Evolutionary conservation across 345 rosid genomes (phyloP), one percentile per base, ranked within the genome.

Genomic region (Brassica carinata): DNA sequence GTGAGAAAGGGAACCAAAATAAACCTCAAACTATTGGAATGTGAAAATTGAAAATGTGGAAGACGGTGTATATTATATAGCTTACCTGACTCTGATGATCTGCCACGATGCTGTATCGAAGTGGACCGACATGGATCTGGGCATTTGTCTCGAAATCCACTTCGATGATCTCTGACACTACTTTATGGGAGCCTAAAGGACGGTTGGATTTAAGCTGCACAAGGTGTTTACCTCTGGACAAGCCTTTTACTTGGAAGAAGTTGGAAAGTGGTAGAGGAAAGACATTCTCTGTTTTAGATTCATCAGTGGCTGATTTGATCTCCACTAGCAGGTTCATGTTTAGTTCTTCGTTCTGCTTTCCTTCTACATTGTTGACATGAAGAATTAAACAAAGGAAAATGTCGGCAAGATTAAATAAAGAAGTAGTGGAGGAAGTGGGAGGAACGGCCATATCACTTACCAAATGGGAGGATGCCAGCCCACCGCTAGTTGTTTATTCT

Each of bases 201-300:
- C 89, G 84, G 81, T 53, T 86, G 33, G 95, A 88, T 83, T 85
- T 91, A 67, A 92, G 95, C 89, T 91, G 95, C 81, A 94, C 72
- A 15, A 87, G 85, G 77, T 90, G 90, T 73, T 89, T 92, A 40
- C 90, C 87, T 85, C 79, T 87, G 0, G 97, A 89, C 64, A 94
- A 88, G 72, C 88, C 89, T 90, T 94, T 94, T 74, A 94, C 95
- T 89, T 91, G 97, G 89, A 94, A 91, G 85, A 94, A 94, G 77
- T 88, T 91, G 65, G 98, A 90, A n/a, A 92, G 86, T 36, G 98
- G 97, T 36, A 94, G 85, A 7, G 91, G 89, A 77, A 94, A 89
- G 73, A 89, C 93, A 7, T 88, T 86, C 80, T 89, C 90, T 36
- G 86, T 82, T 82, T 89, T 90, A 57, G 94, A 87, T 18, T 59